Percentiles rank a stretch among this genome's conserved stretches.
phyloP scores from a whole-genome alignment of 139 green algal species.

The Pseudopediastrum boryanum region DNA sequence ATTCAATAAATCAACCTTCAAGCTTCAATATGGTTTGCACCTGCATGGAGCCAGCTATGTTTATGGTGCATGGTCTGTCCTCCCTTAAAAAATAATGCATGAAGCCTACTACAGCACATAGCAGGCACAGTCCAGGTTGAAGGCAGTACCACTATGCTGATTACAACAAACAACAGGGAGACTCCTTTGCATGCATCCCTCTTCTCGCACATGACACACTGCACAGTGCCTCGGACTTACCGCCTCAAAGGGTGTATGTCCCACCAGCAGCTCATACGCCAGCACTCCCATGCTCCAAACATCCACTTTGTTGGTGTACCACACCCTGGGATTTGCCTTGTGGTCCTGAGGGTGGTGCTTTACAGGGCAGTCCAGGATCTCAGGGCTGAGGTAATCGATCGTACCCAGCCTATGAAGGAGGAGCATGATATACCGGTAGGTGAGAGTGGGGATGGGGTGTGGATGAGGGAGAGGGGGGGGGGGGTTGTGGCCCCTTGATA shows the following conservation, averaged over 20 bases:
- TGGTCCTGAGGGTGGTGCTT: constrained; percentile 64
- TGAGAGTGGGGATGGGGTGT: not conserved
- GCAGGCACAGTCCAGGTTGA: no score
- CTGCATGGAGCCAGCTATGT: no score
- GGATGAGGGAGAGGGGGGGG: no score
- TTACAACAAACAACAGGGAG: not conserved
- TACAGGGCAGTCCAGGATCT: constrained; percentile 67
- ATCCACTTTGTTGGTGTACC: constrained; percentile 67
- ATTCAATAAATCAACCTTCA: no score
- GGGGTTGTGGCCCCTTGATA: no score
- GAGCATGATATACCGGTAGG: constrained; percentile 16
- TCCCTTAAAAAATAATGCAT: no score
- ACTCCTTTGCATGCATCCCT: not conserved
- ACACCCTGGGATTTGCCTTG: constrained; percentile 56
- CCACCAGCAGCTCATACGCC: constrained; percentile 64
- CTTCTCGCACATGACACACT: not conserved
- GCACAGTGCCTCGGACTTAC: constrained; percentile 34
- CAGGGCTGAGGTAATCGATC: constrained; percentile 72
- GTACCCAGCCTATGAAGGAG: constrained; percentile 58
- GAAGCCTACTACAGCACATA: no score
- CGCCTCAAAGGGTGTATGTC: constrained; percentile 58
- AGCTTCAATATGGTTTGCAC: no score
- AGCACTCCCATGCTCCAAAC: constrained; percentile 63
- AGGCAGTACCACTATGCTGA: not conserved
- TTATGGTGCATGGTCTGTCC: no score